phyloP scores from a whole-genome alignment of 2,329 filamentous ascomycete species.

The Phaeophleospora eucalypticola region DNA sequence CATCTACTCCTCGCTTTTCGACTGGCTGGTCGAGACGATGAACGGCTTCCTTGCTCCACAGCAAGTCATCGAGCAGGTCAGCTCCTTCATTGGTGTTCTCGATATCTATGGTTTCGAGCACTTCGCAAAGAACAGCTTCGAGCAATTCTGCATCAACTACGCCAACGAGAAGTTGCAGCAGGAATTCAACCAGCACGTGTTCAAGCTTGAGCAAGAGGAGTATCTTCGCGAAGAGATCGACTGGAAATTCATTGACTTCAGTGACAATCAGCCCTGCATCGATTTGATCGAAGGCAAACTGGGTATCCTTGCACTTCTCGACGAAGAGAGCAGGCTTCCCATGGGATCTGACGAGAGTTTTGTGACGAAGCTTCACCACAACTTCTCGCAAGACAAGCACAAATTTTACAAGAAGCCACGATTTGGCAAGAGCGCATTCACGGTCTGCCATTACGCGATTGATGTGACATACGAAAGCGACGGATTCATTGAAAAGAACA shows the following conservation, averaged over 20 bases:
- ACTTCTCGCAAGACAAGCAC: slow-evolving; percentile 85
- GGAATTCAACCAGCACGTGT: slow-evolving; percentile 98
- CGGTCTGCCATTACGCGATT: slow-evolving; percentile 95
- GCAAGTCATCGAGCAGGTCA: slow-evolving; percentile 74
- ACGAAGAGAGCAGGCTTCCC: slow-evolving; percentile 92
- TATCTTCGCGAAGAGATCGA: slow-evolving; percentile 95
- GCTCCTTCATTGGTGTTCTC: slow-evolving; percentile 92
- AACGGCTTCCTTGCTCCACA: slow-evolving; percentile 87
- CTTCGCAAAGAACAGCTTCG: slow-evolving; percentile 99
- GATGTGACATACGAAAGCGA: slow-evolving; percentile 99
- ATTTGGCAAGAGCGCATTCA: slow-evolving; percentile 96
- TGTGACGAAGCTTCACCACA: slow-evolving; percentile 91
- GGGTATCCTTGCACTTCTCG: slow-evolving; percentile 83
- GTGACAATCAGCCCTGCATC: slow-evolving; percentile 98
- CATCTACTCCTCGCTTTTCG: slow-evolving; percentile 96
- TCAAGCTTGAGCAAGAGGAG: slow-evolving; percentile 98
- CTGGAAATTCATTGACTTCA: slow-evolving; percentile 99
- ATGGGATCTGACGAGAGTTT: slow-evolving; percentile 98
- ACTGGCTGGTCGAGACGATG: slow-evolving; percentile 98
- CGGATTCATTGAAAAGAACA: slow-evolving; percentile 98
- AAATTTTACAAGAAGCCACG: slow-evolving; percentile 98
- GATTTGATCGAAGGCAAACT: slow-evolving; percentile 97
- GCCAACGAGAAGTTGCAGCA: slow-evolving; percentile 99
- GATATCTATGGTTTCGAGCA: slow-evolving; percentile 99
- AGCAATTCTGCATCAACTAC: slow-evolving; percentile 99